These are phyloP conservation scores for Lipomyces kockii DNA, from an alignment of 805 yeast genomes.

Conservation along the genomic window DNA sequence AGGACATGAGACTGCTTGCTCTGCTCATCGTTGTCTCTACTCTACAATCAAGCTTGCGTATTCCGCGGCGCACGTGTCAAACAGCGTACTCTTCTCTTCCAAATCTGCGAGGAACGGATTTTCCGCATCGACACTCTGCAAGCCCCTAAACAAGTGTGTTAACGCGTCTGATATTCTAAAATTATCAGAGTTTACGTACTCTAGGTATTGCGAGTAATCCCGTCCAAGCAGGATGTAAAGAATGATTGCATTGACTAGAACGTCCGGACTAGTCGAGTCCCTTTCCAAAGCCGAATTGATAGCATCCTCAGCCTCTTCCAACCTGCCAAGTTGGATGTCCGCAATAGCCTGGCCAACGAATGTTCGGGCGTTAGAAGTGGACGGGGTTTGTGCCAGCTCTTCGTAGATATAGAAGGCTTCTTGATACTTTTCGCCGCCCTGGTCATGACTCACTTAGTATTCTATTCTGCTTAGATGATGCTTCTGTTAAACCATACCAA, in stretches of 20 bases:
- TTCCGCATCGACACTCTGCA: slow-evolving; percentile 55
- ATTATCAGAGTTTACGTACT: slow-evolving; percentile 17
- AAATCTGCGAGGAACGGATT: slow-evolving; percentile 65
- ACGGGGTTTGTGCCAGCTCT: slow-evolving; percentile 70
- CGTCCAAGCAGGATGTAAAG: slow-evolving; percentile 61
- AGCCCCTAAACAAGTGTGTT: slow-evolving; percentile 52
- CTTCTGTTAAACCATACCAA: slow-evolving; percentile 44
- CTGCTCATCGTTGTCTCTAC: slow-evolving; percentile 9
- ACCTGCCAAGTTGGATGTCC: slow-evolving; percentile 76
- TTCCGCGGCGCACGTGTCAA: slow-evolving; percentile 71
- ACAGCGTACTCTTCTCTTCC: slow-evolving; percentile 63
- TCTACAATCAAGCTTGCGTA: slow-evolving; percentile 45
- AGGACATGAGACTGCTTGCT: neutral
- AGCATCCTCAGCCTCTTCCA: slow-evolving; percentile 78
- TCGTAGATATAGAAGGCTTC: slow-evolving; percentile 58
- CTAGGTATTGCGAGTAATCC: slow-evolving; percentile 37
- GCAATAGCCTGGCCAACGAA: slow-evolving; percentile 70
- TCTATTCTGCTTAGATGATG: neutral
- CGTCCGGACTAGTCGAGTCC: slow-evolving; percentile 48
- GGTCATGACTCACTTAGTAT: neutral
- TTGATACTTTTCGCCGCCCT: slow-evolving; percentile 47
- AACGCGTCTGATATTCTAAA: slow-evolving; percentile 28
- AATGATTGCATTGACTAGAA: slow-evolving; percentile 66
- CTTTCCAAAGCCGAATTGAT: slow-evolving; percentile 50
- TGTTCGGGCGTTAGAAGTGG: slow-evolving; percentile 53